Evolutionary conservation across 148 eudicot genomes (phyloP), one percentile per base, ranked within the genome.

Genomic region (Gaultheria prostrata): DNA sequence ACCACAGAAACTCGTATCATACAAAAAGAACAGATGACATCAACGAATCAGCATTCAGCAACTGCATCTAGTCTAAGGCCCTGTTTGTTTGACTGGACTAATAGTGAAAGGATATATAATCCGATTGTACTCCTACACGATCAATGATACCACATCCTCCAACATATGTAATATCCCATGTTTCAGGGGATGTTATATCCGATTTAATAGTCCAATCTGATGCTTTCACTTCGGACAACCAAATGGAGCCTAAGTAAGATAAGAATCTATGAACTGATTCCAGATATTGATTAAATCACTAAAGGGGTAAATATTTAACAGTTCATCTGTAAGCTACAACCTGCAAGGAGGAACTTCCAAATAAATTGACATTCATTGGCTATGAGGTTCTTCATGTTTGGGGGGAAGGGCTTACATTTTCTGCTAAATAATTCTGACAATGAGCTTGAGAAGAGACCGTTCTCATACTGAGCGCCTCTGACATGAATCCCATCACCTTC

Each of bases 371-470:
- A 72, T 14, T 43, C 9, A 80, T 21, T 59, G 17, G 24, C 70
- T 46, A n/a, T n/a, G 21, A 63, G n/a, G 2, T 54, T 69, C 26
- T 35, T 26, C 63, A 8, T 65, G 17, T 21, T 8, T 61, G 21
- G 50, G 17, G 18, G 67, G 0, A 30, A 30, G 20, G 43, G 67
- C 92, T 86, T 91, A 95, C 98, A 83, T 85, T 95, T 94, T 87
- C 85, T 84, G 89, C 84, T 90, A 83, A 91, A 90, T 45, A 91
- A 50, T 32, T 95, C 94, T 13, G 98, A 94, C 85, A 93, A 35
- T 75, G 97, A 93, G 85, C 97, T 93, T 74, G 97, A 93, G 83
- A 93, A 93, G 79, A 93, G 90, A 65, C 98, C 91, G 80, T 90
- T 95, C 82, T 95, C 94, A 63, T 89, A 86, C 49, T 87, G 92